These are phyloP conservation scores for Fusarium sp. DNA, from an alignment of 2,329 filamentous ascomycete genomes.

Conservation along the genomic window DNA sequence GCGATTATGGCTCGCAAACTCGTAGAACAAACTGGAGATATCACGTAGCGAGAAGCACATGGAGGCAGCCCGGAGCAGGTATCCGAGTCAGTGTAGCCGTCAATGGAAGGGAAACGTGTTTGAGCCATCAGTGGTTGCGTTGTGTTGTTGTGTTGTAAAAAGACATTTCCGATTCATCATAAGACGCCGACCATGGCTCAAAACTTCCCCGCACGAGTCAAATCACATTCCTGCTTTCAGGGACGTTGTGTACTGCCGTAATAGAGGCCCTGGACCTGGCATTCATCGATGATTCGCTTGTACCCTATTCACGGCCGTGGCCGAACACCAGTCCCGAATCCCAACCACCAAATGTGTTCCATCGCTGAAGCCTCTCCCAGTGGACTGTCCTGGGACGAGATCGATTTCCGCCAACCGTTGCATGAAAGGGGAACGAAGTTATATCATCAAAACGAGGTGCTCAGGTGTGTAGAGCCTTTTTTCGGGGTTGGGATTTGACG, in stretches of 20 bases:
- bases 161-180: conserved; percentile 50
- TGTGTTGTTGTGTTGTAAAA: conserved; percentile 44
- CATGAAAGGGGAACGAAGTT: conserved; percentile 36
- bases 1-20: neutral
- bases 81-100: conserved; percentile 10
- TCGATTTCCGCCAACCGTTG: conserved; percentile 44
- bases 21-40: conserved; percentile 1
- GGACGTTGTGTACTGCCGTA: conserved; percentile 47
- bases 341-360: conserved; percentile 44
- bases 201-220: conserved; percentile 48
- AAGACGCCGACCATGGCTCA: conserved; percentile 49
- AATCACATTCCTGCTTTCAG: conserved; percentile 49
- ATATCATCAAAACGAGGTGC: conserved; percentile 45
- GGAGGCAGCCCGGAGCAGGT: conserved; percentile 15
- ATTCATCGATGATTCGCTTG: conserved; percentile 50
- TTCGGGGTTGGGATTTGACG: conserved; percentile 56
- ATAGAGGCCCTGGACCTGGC: conserved; percentile 48
- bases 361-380: conserved; percentile 45
- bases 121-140: conserved; percentile 21
- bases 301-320: conserved; percentile 45
- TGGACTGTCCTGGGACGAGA: conserved; percentile 44
- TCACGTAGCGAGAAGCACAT: conserved; percentile 21
- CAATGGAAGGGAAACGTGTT: conserved; percentile 15
- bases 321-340: conserved; percentile 39
- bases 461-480: conserved; percentile 44